Evolutionary conservation across 495 filamentous ascomycete species (phyloP).

Genomic region (Rhypophila decipiens): DNA sequence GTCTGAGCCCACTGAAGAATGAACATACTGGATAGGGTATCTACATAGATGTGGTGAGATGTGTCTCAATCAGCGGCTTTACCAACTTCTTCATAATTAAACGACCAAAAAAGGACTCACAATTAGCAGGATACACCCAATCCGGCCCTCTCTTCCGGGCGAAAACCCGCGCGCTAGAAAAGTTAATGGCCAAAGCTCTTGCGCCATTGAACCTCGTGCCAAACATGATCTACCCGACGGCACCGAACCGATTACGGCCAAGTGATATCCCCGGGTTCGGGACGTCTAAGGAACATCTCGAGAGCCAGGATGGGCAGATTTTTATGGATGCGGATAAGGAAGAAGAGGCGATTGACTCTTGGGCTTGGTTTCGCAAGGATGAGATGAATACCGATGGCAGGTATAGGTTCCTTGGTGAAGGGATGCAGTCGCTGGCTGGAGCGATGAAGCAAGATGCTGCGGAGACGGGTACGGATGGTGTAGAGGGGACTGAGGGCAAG

Average conservation of each 20-base stretch:
- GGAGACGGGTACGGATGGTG: not conserved
- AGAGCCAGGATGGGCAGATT: too few species aligned
- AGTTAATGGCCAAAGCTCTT: slow-evolving; percentile 69
- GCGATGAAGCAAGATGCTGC: slow-evolving; percentile 30
- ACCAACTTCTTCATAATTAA: not conserved
- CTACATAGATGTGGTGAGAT: too few species aligned
- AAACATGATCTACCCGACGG: slow-evolving; percentile 58
- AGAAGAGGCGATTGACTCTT: slow-evolving; percentile 51
- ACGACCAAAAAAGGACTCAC: not conserved
- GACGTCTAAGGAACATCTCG: slow-evolving; percentile 28
- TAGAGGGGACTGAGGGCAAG: not conserved
- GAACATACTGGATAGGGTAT: too few species aligned
- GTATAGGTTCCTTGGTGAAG: slow-evolving; percentile 62
- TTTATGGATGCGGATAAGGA: too few species aligned
- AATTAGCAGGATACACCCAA: slow-evolving; percentile 71
- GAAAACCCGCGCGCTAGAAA: slow-evolving; percentile 83
- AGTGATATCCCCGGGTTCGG: slow-evolving; percentile 68
- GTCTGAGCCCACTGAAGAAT: too few species aligned
- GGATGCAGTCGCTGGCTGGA: slow-evolving; percentile 53
- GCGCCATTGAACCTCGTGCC: slow-evolving; percentile 47
- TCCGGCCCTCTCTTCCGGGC: slow-evolving; percentile 78
- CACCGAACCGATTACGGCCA: slow-evolving; percentile 50
- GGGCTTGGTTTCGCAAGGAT: slow-evolving; percentile 81
- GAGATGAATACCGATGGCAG: slow-evolving; percentile 44
- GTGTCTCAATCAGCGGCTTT: too few species aligned